Percentiles rank a stretch among this genome's conserved stretches.
These are phyloP conservation scores for Colletotrichum lentis DNA, from an alignment of 2,329 filamentous ascomycete genomes.

Conservation along the genomic window DNA sequence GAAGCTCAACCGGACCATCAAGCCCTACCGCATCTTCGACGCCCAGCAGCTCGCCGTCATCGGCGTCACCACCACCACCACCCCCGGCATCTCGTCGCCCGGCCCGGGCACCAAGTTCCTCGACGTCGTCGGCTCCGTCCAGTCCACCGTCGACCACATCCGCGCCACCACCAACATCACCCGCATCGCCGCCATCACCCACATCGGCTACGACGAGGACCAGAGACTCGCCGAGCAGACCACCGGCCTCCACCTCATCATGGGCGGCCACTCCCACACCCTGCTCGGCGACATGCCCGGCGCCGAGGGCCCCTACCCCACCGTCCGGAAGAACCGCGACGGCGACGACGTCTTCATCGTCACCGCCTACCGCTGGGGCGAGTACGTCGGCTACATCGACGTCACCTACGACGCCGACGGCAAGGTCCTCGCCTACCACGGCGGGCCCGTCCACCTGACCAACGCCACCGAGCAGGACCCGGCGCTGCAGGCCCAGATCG, in stretches of 20 bases:
- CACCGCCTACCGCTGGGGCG: constrained; percentile 73
- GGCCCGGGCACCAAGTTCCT: constrained; percentile 66
- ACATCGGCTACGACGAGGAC: constrained; percentile 73
- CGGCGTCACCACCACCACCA: constrained; percentile 69
- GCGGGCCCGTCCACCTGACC: constrained; percentile 70
- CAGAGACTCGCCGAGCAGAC: constrained; percentile 67
- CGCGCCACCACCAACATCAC: constrained; percentile 68
- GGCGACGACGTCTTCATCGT: constrained; percentile 75
- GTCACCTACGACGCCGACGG: constrained; percentile 68
- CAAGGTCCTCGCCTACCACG: constrained; percentile 69
- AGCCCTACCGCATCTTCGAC: constrained; percentile 71
- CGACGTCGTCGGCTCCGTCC: constrained; percentile 65
- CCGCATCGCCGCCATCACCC: constrained; percentile 71
- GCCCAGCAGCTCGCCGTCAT: constrained; percentile 69
- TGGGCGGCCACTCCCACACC: constrained; percentile 69
- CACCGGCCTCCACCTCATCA: constrained; percentile 72
- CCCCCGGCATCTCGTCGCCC: constrained; percentile 65
- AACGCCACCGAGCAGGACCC: constrained; percentile 67
- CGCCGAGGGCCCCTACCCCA: constrained; percentile 69
- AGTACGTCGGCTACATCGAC: constrained; percentile 74
- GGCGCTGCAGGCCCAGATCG: constrained; percentile 64
- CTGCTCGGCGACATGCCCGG: constrained; percentile 67
- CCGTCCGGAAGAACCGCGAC: constrained; percentile 66
- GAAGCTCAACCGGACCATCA: constrained; percentile 68
- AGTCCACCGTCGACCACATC: constrained; percentile 69